phyloP scores from a whole-genome alignment of 1,284 basidiomycete genomes.

The Trametes hirsuta region DNA sequence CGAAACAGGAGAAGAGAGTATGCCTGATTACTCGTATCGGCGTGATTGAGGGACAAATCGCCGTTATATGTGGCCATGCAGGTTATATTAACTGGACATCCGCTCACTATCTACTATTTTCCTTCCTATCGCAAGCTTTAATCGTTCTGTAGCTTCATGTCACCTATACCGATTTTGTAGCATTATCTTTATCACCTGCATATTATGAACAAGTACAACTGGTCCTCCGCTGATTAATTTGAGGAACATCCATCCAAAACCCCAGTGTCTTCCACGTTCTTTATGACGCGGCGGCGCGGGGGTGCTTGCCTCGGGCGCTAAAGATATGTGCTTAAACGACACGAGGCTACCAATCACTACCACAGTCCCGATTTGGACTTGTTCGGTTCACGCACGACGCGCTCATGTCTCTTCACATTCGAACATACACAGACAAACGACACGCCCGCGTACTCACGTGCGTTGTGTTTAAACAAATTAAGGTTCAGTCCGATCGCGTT shows the following conservation, averaged over 20 bases:
- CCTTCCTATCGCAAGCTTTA: neutral
- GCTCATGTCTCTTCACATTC: neutral
- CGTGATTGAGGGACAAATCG: conserved; percentile 4
- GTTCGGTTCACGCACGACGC: neutral
- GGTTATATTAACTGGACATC: neutral
- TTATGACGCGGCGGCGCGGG: too few relatives aligned
- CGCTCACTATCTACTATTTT: neutral
- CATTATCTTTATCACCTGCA: neutral
- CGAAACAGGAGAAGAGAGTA: conserved; percentile 14
- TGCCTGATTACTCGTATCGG: conserved; percentile 7
- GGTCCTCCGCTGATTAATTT: too few relatives aligned
- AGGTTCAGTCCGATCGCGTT: conserved; percentile 8
- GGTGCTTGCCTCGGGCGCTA: too few relatives aligned
- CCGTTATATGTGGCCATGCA: neutral
- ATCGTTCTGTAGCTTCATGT: neutral
- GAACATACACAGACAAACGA: conserved; percentile 6
- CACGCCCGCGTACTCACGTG: conserved; percentile 2
- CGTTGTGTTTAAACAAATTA: conserved; percentile 1
- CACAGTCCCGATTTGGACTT: neutral
- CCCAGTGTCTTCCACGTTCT: too few relatives aligned
- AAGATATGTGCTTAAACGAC: neutral
- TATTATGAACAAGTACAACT: too few relatives aligned
- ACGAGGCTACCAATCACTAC: neutral
- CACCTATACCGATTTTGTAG: neutral
- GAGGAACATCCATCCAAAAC: too few relatives aligned